A percentile compares a stretch with the other conserved stretches of the same genome.
phyloP scores from a whole-genome alignment of 208 protist genomes.

The Trypanosoma avium region DNA sequence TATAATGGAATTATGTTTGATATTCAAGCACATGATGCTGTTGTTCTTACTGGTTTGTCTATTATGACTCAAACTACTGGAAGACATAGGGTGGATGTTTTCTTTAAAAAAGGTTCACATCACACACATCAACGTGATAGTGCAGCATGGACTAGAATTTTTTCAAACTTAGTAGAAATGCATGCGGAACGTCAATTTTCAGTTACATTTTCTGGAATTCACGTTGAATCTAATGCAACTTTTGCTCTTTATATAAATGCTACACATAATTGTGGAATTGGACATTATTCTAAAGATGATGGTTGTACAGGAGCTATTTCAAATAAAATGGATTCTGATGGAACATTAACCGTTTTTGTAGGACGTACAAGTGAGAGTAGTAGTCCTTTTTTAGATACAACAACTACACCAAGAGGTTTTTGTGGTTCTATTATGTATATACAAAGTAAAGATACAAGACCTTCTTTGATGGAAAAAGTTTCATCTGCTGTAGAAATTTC shows the following conservation, averaged over 20 bases:
- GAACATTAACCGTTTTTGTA: conserved; percentile 69
- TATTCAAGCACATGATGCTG: conserved; percentile 62
- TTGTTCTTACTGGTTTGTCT: conserved; percentile 71
- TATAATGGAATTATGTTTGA: conserved; percentile 93
- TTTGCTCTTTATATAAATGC: conserved; percentile 91
- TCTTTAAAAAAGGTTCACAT: conserved; percentile 82
- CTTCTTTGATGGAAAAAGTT: conserved; percentile 52
- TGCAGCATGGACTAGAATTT: conserved; percentile 69
- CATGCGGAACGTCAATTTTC: conserved; percentile 55
- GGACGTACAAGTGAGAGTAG: conserved; percentile 79
- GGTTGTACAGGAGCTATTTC: conserved; percentile 74
- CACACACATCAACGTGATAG: conserved; percentile 55
- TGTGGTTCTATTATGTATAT: conserved; percentile 87
- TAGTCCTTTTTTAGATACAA: conserved; percentile 70
- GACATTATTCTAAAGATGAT: conserved; percentile 84
- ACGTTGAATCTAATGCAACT: conserved; percentile 56
- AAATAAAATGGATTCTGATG: conserved; percentile 78
- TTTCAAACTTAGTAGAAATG: conserved; percentile 78
- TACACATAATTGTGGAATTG: conserved; percentile 86
- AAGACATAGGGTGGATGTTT: conserved; percentile 79
- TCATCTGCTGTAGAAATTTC: conserved; percentile 8
- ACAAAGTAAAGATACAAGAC: conserved; percentile 55
- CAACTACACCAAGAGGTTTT: conserved; percentile 68
- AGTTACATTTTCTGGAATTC: conserved; percentile 56
- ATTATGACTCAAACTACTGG: conserved; percentile 71